Base-by-base conservation (phyloP, 495 filamentous ascomycete genomes). In the Cercophora newfieldiana region DNA sequence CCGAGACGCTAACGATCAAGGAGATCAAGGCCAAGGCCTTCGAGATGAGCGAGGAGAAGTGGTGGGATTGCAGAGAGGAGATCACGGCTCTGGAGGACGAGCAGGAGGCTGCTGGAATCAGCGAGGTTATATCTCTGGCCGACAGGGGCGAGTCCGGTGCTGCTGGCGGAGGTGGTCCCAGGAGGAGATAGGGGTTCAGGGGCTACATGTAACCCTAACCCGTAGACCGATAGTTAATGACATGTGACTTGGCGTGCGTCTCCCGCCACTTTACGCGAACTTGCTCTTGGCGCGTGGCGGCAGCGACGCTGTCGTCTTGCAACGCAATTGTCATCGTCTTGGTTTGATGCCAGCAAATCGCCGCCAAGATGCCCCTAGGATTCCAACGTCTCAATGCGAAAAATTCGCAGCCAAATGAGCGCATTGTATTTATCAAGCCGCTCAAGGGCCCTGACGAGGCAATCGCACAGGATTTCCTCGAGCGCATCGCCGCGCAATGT, bases 31-130 rank as follows among this genome's bases (percentile, higher is more conserved):
- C 93, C 67, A 87, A 85, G 56, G 95, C 94, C 2, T 99, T 97
- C 74, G 87, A 91, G 68, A 81, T 89, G 63, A 92, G 92, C 49
- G 95, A 99, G 79, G 91, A 92, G 75, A 97, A 94, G 73, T 99
- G 95, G 95, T 99, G 95, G 95, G 95, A 97, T 81, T 94, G 91
- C 74, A 83, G 95, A 69, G 95, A 99, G 77, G 95, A 99, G 79
- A 91, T 99, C 66, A 90, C 88, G 64, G 91, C 88, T 7, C 80
- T 97, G 68, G 95, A 99, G 78, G 94, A 97, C 78, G 94, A 97
- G 78, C 94, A 97, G 77, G 93, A 97, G 78, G 93, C 91, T 47
- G 92, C 94, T 28, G 95, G 95, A 19, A 97, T 97, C 78, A 90
- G 93, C 7, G 95, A 99, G 78, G 91, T 99, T 26, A 91, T 99